Evolutionary conservation across 805 yeast species (phyloP).

Genomic region (Helenozyma rhizophorensis): DNA sequence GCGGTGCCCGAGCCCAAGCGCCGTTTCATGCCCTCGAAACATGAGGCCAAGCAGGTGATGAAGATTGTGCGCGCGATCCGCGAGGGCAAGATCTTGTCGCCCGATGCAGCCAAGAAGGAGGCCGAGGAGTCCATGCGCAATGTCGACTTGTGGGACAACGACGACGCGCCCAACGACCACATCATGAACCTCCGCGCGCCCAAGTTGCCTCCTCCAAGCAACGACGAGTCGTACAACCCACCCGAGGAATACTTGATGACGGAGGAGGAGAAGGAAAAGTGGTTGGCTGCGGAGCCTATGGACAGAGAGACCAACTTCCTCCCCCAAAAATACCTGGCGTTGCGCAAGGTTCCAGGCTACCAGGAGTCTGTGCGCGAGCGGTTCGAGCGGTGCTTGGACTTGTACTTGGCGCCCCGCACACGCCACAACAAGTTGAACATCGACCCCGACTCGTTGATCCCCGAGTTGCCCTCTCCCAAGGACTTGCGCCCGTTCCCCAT

Average conservation of each 20-base stretch:
- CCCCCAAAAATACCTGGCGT: conserved; percentile 76
- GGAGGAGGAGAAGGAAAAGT: conserved; percentile 69
- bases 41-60: conserved; percentile 95
- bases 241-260: conserved; percentile 89
- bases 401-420: conserved; percentile 93
- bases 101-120: conserved; percentile 50
- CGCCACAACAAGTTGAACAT: conserved; percentile 86
- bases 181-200: conserved; percentile 94
- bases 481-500: conserved; percentile 97
- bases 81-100: conserved; percentile 89
- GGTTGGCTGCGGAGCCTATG: conserved; percentile 65
- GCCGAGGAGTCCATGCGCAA: conserved; percentile 48
- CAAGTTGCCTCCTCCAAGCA: conserved; percentile 90
- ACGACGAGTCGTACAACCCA: conserved; percentile 95
- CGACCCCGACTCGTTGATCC: conserved; percentile 93
- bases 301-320: conserved; percentile 77
- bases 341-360: conserved; percentile 94
- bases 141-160: conserved; percentile 82
- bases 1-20: conserved; percentile 97
- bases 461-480: conserved; percentile 94
- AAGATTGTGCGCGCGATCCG: conserved; percentile 94
- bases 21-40: conserved; percentile 93
- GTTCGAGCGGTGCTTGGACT: conserved; percentile 90
- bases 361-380: conserved; percentile 79
- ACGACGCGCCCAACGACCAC: conserved; percentile 55